Evolutionary conservation across 805 yeast species (phyloP), one percentile per base, ranked within the genome.

Genomic region (Suhomyces kilbournensis): DNA sequence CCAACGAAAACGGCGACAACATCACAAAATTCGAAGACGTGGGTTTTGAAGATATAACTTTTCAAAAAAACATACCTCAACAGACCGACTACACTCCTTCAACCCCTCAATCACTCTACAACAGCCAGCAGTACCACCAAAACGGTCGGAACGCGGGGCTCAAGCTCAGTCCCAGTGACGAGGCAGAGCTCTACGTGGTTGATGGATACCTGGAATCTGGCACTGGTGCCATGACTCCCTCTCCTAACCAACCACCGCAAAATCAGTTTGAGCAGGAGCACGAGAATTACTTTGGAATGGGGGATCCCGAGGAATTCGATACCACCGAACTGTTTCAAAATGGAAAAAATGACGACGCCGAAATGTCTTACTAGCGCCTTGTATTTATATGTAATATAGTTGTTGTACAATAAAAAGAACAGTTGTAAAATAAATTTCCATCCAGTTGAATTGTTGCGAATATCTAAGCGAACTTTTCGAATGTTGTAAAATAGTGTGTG

Each of bases 1-100:
- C 70, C 25, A 67, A 75, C 49, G 72, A 70, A 30, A 73, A 74
- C 46, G 82, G 82, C 49, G 75, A 77, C 47, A 62, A 68, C 53
- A 70, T 77, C 28, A 74, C 81, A 48, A 70, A 73, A 42, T 76
- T 82, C 51, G 86, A 82, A 61, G 78, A 79, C 58, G 63, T 56
- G 10, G 55, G 65, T 1, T 65, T 65, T 45, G 59, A 44, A 44
- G 66, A 63, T 46, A 52, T 60, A 44, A 52, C 63, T 30, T 65
- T 65, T 39, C 47, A 47, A 28, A 46, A 48, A 14, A 14, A 12
- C 22, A 40, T 17, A 28, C 44, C 32, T 14, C 26, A 28, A 46
- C 6, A 17, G 15, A 28, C 20, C 12, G 49, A 43, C n/a, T 52
- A 52, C 46, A 51, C 51, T 55, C 60, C 60, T 3, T 54, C 60